Base-by-base conservation (phyloP, 768 basidiomycete genomes). In the Xerocomus spinulosus region DNA sequence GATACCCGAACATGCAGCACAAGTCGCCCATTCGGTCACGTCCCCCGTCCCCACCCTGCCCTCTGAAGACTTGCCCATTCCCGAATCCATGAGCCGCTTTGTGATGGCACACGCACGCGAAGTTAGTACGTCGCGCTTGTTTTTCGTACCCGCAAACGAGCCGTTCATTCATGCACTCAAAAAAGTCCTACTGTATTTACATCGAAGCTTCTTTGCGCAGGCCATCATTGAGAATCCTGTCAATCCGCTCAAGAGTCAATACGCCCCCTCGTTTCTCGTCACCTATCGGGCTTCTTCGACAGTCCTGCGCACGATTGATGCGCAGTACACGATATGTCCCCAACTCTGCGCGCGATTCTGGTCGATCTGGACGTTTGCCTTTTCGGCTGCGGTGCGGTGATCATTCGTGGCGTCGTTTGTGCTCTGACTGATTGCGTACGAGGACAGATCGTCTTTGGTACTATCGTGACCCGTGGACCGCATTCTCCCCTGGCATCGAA, bases 401-500 rank as follows among this genome's bases (percentile, higher is more conserved):
- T 26, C 20, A 2, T 49, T 37, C 3, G 12, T 34, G 26, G 17
- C 21, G n/a, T 43, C 3, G 28, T 8, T 25, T 9, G 10, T 32
- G 34, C 14, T 18, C 20, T 42, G 9, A 21, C 44, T 59, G 35
- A 58, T n/a, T n/a, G n/a, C 25, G 30, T 28, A 23, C 38, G 25
- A 9, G 23, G 14, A 9, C 29, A 88, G 86, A 75, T 87, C 9
- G 82, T 90, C 14, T 85, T 90, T 56, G 89, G 86, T 4, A 83
- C 85, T 4, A 82, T 91, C 17, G 88, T 85, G 2, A 86, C 83
- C 3, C 78, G 84, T 24, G 81, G 83, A 3, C 88, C 88, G 5
- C 70, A 76, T 6, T 86, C 82, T 1, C 78, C 83, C 0, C 62
- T 90, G 10, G 88, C 87, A 0, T 64, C 73, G 12, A 73, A 76